Evolutionary conservation across 768 basidiomycete species (phyloP).

Genomic region (Pulveroboletus sp.): DNA sequence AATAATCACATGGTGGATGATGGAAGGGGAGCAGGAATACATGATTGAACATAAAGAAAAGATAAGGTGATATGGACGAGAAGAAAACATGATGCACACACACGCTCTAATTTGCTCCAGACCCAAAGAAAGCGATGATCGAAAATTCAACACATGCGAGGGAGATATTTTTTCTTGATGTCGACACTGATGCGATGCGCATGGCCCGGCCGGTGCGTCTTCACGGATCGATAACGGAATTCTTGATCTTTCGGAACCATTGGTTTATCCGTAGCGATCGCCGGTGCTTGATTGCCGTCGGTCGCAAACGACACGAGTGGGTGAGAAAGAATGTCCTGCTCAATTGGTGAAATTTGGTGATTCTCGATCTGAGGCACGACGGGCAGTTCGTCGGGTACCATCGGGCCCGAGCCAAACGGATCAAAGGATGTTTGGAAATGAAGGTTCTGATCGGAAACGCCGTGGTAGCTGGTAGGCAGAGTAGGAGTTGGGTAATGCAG

Average conservation of each 20-base stretch:
- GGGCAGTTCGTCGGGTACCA: slow-evolving; percentile 9
- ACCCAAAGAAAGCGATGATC: no score
- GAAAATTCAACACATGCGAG: no score
- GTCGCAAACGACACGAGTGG: neutral
- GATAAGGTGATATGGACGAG: neutral
- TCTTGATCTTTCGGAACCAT: slow-evolving; percentile 24
- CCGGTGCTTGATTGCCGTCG: neutral
- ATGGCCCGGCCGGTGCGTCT: slow-evolving; percentile 37
- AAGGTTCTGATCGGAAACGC: neutral
- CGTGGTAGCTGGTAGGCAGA: slow-evolving; percentile 1
- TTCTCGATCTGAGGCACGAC: slow-evolving; percentile 8
- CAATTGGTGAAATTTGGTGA: slow-evolving; percentile 1
- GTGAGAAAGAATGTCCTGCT: neutral
- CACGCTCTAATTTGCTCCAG: neutral
- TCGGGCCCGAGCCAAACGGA: slow-evolving; percentile 20
- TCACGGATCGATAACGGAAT: no score
- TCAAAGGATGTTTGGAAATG: slow-evolving; percentile 12
- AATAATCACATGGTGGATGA: neutral
- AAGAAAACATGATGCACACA: neutral
- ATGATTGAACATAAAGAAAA: neutral
- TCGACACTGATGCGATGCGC: slow-evolving; percentile 38
- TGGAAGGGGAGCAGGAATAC: neutral
- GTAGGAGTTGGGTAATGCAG: slow-evolving; percentile 12
- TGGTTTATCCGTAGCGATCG: neutral
- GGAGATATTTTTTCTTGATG: slow-evolving; percentile 26